Base-by-base conservation (phyloP, 2,329 filamentous ascomycete genomes). In the Aureobasidium sp. region DNA sequence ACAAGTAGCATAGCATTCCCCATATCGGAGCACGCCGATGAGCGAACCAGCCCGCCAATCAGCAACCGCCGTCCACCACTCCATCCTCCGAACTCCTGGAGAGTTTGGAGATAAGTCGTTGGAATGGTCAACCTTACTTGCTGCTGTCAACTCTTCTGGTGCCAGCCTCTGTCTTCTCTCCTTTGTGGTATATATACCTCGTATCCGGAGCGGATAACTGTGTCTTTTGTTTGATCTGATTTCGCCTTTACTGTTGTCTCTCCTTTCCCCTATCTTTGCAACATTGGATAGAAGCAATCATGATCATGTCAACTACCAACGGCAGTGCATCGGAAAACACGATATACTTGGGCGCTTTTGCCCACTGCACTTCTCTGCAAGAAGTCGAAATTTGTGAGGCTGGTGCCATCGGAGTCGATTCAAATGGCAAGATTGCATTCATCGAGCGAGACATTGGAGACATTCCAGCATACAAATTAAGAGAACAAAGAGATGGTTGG, bases 261-360 rank as follows among this genome's bases (percentile, higher is more conserved):
- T 34, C 36, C 14, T 25, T 5, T 25, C 9, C 34, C 44, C 20
- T 51, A 41, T 51, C 34, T 51, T 39, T 37, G 25, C 34, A 44
- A 51, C 29, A 20, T 20, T 37, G 20, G 4, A 51, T 9, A 36
- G 37, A 34, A 22, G 29, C 22, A 27, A 53, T 57, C 31, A 63
- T 61, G 55, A 48, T 58, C 34, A 47, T 42, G 39, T 44, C 41
- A 20, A 58, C 41, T 9, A 48, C 37, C 20, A 58, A 58, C 17
- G 55, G 55, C 17, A 68, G 66, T 64, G 51, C 66, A 14, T 62
- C 69, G 6, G 64, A 68, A 25, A 72, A 69, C 61, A 72, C 72
- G 5, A 66, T 88, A 49, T 89, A 85, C 68, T 65, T 80, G 22
- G 87, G 87, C 14, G 79, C 82, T 0, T 88, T 88, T 68, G 81